Conservation (phyloP, 2,329 filamentous ascomycete genomes). For the Chlorencoelia australis region DNA sequence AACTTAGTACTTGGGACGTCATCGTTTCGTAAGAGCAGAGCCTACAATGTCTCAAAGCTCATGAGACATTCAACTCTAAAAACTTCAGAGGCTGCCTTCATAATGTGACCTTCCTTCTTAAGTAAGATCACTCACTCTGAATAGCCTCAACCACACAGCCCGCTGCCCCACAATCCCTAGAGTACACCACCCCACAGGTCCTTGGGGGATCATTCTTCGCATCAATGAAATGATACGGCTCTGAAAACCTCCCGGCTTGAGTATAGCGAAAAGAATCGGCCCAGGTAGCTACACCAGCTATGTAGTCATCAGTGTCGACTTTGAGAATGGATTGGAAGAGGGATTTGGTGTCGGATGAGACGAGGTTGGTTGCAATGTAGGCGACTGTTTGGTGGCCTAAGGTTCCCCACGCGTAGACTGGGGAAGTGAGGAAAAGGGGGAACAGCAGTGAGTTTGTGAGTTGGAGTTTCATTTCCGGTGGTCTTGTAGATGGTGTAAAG, state of each 20-base stretch:
- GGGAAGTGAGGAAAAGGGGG: slow-evolving; percentile 9
- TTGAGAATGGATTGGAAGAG: slow-evolving; percentile 49
- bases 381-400: slow-evolving; percentile 58
- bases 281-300: slow-evolving; percentile 56
- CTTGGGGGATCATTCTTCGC: slow-evolving; percentile 51
- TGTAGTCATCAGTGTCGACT: slow-evolving; percentile 44
- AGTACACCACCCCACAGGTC: slow-evolving; percentile 45
- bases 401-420: slow-evolving; percentile 24
- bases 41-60: no score
- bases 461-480: slow-evolving; percentile 13
- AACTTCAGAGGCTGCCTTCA: not conserved
- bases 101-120: no score
- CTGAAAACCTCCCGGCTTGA: slow-evolving; percentile 50
- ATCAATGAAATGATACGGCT: slow-evolving; percentile 59
- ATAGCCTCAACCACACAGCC: slow-evolving; percentile 49
- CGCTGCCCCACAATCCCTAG: slow-evolving; percentile 49
- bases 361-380: slow-evolving; percentile 51
- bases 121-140: slow-evolving; percentile 21
- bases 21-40: no score
- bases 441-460: slow-evolving; percentile 1
- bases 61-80: slow-evolving; percentile 40
- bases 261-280: slow-evolving; percentile 54
- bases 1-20: no score
- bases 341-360: slow-evolving; percentile 42
- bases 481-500: not conserved